A percentile compares a stretch with the other conserved stretches of the same genome.
Conservation (phyloP, 2,329 filamentous ascomycete genomes). For the Bipolaris gigantea region DNA sequence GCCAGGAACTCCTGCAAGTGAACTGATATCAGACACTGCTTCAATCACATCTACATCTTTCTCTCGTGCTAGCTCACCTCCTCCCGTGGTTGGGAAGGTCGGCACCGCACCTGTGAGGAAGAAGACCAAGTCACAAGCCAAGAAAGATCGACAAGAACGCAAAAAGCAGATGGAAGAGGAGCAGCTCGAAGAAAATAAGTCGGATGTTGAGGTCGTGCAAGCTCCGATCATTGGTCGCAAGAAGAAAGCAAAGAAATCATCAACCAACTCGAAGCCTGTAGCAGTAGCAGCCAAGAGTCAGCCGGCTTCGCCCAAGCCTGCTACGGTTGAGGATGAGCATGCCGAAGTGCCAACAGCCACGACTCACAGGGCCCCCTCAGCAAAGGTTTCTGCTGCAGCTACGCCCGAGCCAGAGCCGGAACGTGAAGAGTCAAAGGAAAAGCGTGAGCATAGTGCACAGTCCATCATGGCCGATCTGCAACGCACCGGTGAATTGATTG, state of each 20-base stretch:
- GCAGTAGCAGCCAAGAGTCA: constrained; percentile 29
- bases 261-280: constrained; percentile 30
- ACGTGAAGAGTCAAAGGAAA: constrained; percentile 38
- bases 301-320: constrained; percentile 35
- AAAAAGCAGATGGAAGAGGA: constrained; percentile 66
- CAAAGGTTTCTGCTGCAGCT: constrained; percentile 24
- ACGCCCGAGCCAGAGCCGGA: constrained; percentile 33
- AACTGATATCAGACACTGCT: constrained; percentile 74
- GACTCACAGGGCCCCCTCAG: constrained; percentile 23
- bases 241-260: constrained; percentile 78
- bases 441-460: constrained; percentile 36
- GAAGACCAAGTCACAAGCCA: constrained; percentile 77
- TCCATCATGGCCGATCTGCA: constrained; percentile 46
- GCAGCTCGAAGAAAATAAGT: constrained; percentile 51
- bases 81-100: constrained; percentile 61
- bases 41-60: constrained; percentile 73
- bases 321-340: constrained; percentile 33
- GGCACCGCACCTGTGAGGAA: constrained; percentile 69
- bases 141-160: constrained; percentile 69
- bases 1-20: constrained; percentile 74
- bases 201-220: constrained; percentile 56
- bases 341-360: constrained; percentile 17
- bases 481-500: constrained; percentile 43
- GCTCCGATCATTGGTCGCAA: constrained; percentile 78
- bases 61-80: constrained; percentile 72